Evolutionary conservation across 2,329 filamentous ascomycete genomes (phyloP).

Genomic region (Ophiostoma pallidulum): DNA sequence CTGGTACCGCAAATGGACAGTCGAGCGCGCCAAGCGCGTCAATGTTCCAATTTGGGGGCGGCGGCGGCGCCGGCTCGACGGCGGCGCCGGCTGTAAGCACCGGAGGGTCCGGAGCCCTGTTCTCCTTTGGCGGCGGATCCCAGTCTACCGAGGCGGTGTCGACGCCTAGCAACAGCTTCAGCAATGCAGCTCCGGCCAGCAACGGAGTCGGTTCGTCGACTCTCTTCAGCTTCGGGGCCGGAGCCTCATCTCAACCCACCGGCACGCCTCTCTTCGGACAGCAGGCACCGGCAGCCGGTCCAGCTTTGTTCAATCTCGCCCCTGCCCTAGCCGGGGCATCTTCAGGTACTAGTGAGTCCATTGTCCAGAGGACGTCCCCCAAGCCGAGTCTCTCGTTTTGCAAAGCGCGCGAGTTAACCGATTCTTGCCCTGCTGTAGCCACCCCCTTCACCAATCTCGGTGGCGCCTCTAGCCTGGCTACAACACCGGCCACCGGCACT

Average conservation of each 20-base stretch:
- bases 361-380: too few species aligned
- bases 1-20: slow-evolving; percentile 11
- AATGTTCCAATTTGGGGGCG: slow-evolving; percentile 19
- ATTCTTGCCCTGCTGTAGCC: slow-evolving; percentile 30
- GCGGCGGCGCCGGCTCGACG: not conserved
- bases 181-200: slow-evolving; percentile 15
- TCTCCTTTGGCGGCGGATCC: slow-evolving; percentile 28
- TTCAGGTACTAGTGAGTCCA: slow-evolving; percentile 33
- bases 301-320: slow-evolving; percentile 23
- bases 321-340: slow-evolving; percentile 28
- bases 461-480: slow-evolving; percentile 51
- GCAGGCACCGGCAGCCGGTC: slow-evolving; percentile 20
- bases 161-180: slow-evolving; percentile 16
- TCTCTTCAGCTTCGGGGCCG: slow-evolving; percentile 26
- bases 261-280: slow-evolving; percentile 21
- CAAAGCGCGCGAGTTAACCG: not conserved
- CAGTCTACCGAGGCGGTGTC: slow-evolving; percentile 16
- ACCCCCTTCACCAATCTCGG: slow-evolving; percentile 44
- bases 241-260: slow-evolving; percentile 23
- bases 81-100: slow-evolving; percentile 6
- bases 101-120: slow-evolving; percentile 18
- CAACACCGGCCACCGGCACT: slow-evolving; percentile 49
- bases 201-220: slow-evolving; percentile 17
- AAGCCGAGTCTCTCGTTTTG: too few species aligned
- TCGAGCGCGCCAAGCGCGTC: slow-evolving; percentile 8